phyloP scores from a whole-genome alignment of 768 basidiomycete genomes.

The Mrakia blollopis region DNA sequence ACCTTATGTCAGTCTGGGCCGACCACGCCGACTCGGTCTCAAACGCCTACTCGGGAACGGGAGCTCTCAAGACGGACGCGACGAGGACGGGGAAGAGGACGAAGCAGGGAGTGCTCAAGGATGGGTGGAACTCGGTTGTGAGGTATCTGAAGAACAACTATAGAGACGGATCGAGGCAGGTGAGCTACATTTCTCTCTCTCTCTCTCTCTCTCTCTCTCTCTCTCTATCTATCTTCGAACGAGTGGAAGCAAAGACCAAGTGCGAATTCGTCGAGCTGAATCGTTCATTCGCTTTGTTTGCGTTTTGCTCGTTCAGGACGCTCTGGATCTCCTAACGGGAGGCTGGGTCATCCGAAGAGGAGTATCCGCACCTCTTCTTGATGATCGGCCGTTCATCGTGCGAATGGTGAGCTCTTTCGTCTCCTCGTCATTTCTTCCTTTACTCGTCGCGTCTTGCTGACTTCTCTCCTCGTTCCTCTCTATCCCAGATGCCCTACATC shows the following conservation, averaged over 20 bases:
- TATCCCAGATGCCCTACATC: conserved; percentile 69
- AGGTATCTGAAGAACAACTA: conserved; percentile 95
- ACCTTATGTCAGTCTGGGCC: conserved; percentile 89
- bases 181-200: conserved; percentile 41
- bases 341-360: conserved; percentile 77
- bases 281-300: neutral
- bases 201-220: neutral
- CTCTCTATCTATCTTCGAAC: neutral
- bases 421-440: neutral
- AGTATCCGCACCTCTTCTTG: conserved; percentile 65
- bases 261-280: no score
- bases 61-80: conserved; percentile 93
- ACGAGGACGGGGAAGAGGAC: conserved; percentile 90
- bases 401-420: conserved; percentile 61
- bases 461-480: neutral
- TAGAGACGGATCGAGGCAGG: conserved; percentile 89
- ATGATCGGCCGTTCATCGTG: conserved; percentile 72
- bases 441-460: neutral
- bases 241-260: no score
- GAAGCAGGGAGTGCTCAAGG: conserved; percentile 69
- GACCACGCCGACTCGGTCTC: conserved; percentile 91
- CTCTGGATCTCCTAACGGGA: conserved; percentile 89
- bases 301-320: conserved; percentile 58
- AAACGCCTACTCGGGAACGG: conserved; percentile 87
- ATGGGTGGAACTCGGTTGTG: conserved; percentile 74